Conservation (phyloP, 352 stramenopile species). For the Globisporangium nagaii region DNA sequence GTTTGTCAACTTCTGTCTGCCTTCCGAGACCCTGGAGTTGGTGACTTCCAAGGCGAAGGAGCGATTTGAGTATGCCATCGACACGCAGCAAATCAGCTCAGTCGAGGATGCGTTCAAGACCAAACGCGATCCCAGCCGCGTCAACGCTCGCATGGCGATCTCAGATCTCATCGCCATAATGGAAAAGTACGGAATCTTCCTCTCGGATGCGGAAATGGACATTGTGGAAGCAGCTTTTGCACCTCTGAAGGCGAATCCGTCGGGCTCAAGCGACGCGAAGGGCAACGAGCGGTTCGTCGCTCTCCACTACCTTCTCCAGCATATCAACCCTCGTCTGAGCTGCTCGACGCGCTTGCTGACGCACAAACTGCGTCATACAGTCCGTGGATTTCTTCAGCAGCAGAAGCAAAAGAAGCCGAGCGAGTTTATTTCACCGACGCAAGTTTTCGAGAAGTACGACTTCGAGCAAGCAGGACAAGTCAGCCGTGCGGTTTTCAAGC, state of each 20-base stretch:
- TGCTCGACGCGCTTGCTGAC: constrained; percentile 47
- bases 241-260: background rate
- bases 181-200: constrained; percentile 29
- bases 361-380: constrained; percentile 59
- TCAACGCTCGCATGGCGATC: constrained; percentile 13
- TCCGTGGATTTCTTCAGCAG: constrained; percentile 26
- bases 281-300: constrained; percentile 7
- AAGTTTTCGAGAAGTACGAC: constrained; percentile 60
- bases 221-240: constrained; percentile 19
- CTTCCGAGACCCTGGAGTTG: constrained; percentile 51
- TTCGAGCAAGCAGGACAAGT: constrained; percentile 32
- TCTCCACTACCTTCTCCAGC: constrained; percentile 44
- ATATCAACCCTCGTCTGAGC: constrained; percentile 49
- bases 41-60: constrained; percentile 59
- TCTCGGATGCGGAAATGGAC: constrained; percentile 26
- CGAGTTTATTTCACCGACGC: constrained; percentile 13
- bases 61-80: constrained; percentile 50
- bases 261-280: background rate
- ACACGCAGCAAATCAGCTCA: constrained; percentile 32
- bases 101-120: constrained; percentile 35
- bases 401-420: constrained; percentile 22
- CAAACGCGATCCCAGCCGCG: background rate
- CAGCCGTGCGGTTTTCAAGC: constrained; percentile 60
- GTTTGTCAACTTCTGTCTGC: constrained; percentile 54
- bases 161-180: constrained; percentile 6